Conservation (phyloP, 2,329 filamentous ascomycete species). For the Neonectria sp. region DNA sequence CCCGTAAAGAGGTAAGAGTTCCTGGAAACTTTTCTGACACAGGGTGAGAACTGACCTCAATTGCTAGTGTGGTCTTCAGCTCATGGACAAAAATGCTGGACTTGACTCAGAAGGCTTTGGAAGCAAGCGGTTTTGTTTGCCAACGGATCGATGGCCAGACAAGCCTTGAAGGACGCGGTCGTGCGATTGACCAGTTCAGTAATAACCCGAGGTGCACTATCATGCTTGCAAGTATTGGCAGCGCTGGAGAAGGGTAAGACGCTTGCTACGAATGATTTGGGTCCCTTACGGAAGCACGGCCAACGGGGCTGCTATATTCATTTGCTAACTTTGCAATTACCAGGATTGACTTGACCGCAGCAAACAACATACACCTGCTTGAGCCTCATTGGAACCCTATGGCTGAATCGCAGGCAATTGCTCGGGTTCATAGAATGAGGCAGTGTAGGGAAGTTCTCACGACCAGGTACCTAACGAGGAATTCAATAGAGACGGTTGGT, state of each 20-base stretch:
- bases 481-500: conserved; percentile 7
- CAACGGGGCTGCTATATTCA: background rate
- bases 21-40: background rate
- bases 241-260: conserved; percentile 43
- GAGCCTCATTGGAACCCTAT: conserved; percentile 21
- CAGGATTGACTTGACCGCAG: conserved; percentile 3
- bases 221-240: conserved; percentile 52
- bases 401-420: conserved; percentile 11
- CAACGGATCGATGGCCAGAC: conserved; percentile 48
- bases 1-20: background rate
- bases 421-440: conserved; percentile 1
- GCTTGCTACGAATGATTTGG: background rate
- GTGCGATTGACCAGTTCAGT: conserved; percentile 33
- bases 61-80: conserved; percentile 26
- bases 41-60: background rate
- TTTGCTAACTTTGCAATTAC: background rate
- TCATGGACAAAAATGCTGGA: conserved; percentile 45
- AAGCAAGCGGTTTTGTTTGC: conserved; percentile 25
- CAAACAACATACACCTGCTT: background rate
- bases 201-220: conserved; percentile 37
- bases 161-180: conserved; percentile 19
- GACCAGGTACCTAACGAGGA: background rate
- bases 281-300: background rate
- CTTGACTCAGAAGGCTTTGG: conserved; percentile 39
- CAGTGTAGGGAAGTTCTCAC: background rate